A percentile compares a stretch with the other conserved stretches of the same genome.
Conservation (phyloP, 495 filamentous ascomycete species). For the Penicillium cinerascens region DNA sequence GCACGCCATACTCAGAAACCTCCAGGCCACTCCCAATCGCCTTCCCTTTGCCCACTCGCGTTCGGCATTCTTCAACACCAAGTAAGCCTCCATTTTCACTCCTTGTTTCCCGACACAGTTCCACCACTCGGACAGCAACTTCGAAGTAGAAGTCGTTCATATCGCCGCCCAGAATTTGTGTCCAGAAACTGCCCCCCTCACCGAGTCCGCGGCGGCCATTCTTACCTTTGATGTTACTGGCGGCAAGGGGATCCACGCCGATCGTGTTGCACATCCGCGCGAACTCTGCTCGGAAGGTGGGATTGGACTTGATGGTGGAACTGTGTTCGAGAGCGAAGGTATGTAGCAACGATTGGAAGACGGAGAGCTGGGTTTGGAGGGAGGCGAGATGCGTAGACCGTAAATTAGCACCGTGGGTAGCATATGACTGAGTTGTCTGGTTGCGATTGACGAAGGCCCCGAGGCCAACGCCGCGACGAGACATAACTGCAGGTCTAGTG, state of each 20-base stretch:
- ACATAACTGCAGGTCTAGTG: conserved; percentile 30
- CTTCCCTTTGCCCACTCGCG: conserved; percentile 64
- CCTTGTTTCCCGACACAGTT: conserved; percentile 83
- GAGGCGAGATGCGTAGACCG: conserved; percentile 76
- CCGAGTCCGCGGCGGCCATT: conserved; percentile 39
- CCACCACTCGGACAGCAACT: conserved; percentile 87
- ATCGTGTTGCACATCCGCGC: conserved; percentile 97
- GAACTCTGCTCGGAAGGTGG: conserved; percentile 92
- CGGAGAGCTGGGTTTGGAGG: conserved; percentile 84
- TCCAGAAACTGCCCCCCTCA: conserved; percentile 73
- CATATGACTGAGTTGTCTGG: conserved; percentile 78
- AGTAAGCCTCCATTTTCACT: conserved; percentile 91
- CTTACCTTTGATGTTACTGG: conserved; percentile 60
- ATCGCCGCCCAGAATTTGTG: conserved; percentile 81
- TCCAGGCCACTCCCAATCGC: conserved; percentile 68
- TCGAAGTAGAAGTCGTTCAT: conserved; percentile 99
- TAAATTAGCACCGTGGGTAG: conserved; percentile 80
- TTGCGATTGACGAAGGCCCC: conserved; percentile 83
- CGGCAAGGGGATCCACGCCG: conserved; percentile 86
- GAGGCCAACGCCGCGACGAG: conserved; percentile 74
- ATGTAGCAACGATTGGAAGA: conserved; percentile 91
- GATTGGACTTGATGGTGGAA: conserved; percentile 92
- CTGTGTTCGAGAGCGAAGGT: conserved; percentile 92
- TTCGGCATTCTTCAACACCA: conserved; percentile 74
- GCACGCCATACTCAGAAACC: conserved; percentile 58